Evolutionary conservation across 169 alveolate species (phyloP).

Genomic region (Eimeria tenella): DNA sequence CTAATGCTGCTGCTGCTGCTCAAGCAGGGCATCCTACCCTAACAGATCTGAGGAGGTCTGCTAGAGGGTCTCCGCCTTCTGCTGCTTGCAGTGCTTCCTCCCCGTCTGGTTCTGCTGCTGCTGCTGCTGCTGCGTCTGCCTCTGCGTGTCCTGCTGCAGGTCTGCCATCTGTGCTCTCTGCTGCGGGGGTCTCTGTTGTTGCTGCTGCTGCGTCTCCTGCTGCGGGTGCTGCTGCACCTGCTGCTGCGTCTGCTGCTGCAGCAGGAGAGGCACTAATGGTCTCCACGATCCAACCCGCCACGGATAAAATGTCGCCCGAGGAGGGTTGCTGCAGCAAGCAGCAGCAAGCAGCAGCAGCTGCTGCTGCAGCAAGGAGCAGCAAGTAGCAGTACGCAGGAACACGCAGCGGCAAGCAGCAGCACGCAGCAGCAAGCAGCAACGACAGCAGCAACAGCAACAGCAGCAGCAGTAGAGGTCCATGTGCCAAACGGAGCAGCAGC

Average conservation of each 20-base stretch:
- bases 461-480: too few relatives aligned
- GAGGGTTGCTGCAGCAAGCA: conserved; percentile 66
- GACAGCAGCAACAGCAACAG: too few relatives aligned
- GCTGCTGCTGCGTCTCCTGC: conserved; percentile 19
- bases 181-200: background rate
- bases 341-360: conserved; percentile 3
- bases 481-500: background rate
- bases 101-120: background rate
- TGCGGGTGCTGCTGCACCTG: conserved; percentile 35
- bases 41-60: background rate
- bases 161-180: background rate
- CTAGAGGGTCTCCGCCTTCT: conserved; percentile 56
- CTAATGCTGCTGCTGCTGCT: conserved; percentile 41
- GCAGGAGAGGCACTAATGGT: background rate
- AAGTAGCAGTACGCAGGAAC: too few relatives aligned
- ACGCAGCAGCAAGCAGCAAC: too few relatives aligned
- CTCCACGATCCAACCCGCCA: conserved; percentile 61
- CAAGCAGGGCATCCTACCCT: conserved; percentile 1
- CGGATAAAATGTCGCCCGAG: conserved; percentile 67
- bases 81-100: conserved; percentile 43
- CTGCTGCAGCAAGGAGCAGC: background rate
- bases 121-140: conserved; percentile 17
- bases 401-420: too few relatives aligned
- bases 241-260: conserved; percentile 52
- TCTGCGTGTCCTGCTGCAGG: conserved; percentile 47